These are phyloP conservation scores for Tripterygium wilfordii DNA, from an alignment of 177 flowering plant genomes.

Conservation along the genomic window DNA sequence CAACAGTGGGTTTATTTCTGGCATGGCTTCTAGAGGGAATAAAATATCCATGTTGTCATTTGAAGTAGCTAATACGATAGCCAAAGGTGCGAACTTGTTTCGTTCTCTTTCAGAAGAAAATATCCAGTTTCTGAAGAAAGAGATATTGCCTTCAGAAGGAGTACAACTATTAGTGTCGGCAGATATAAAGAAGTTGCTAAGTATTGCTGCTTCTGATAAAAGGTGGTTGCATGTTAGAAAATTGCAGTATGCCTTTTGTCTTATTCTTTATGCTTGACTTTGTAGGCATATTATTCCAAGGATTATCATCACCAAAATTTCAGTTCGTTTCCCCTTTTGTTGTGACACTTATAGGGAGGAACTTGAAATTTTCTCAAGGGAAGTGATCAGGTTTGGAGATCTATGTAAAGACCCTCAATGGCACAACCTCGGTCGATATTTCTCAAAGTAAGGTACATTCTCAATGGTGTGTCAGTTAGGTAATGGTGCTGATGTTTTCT, in stretches of 20 bases:
- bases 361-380: slow-evolving; percentile 52
- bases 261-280: not conserved
- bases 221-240: slow-evolving; percentile 37
- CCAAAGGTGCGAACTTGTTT: slow-evolving; percentile 67
- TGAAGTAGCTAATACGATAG: slow-evolving; percentile 92
- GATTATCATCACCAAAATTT: no score
- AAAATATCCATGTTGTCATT: slow-evolving; percentile 72
- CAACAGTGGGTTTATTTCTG: slow-evolving; percentile 45
- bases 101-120: slow-evolving; percentile 74
- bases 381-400: slow-evolving; percentile 86
- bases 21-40: slow-evolving; percentile 46
- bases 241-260: not conserved
- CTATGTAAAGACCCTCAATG: slow-evolving; percentile 87
- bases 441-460: slow-evolving; percentile 58
- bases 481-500: no score
- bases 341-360: slow-evolving; percentile 56
- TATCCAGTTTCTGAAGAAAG: slow-evolving; percentile 52
- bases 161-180: slow-evolving; percentile 64
- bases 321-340: not conserved
- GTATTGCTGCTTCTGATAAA: slow-evolving; percentile 83
- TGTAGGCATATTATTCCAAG: not conserved
- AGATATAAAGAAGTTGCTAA: slow-evolving; percentile 62
- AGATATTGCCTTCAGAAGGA: slow-evolving; percentile 61
- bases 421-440: slow-evolving; percentile 76
- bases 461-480: no score